These are phyloP conservation scores for Mycena belliarum DNA, from an alignment of 768 basidiomycete genomes.

Conservation along the genomic window DNA sequence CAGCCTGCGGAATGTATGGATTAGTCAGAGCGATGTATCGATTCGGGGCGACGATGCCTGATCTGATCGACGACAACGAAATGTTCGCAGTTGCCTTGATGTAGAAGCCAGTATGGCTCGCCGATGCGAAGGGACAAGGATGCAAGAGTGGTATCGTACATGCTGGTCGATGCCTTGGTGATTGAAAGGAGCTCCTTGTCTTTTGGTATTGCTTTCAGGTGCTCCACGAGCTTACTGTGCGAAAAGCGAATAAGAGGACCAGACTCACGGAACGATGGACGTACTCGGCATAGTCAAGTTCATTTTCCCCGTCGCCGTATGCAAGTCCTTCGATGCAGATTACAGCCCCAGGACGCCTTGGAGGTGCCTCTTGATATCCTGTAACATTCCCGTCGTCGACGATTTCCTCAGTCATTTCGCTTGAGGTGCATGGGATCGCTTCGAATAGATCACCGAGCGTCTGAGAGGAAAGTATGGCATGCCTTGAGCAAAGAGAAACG, in stretches of 20 bases:
- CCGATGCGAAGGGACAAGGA: slow-evolving; percentile 63
- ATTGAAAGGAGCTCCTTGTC: slow-evolving; percentile 34
- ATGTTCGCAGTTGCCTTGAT: slow-evolving; percentile 82
- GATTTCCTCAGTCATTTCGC: slow-evolving; percentile 48
- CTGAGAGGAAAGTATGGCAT: slow-evolving; percentile 69
- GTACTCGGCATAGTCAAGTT: slow-evolving; percentile 59
- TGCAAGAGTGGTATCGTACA: slow-evolving; percentile 50
- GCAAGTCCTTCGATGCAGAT: slow-evolving; percentile 62
- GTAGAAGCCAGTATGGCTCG: slow-evolving; percentile 81
- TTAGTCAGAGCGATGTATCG: neutral
- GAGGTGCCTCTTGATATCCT: slow-evolving; percentile 30
- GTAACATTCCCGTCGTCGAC: slow-evolving; percentile 32
- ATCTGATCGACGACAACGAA: slow-evolving; percentile 74
- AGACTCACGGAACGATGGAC: slow-evolving; percentile 8
- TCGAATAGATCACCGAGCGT: slow-evolving; percentile 64
- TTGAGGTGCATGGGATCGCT: slow-evolving; percentile 63
- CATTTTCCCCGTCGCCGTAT: slow-evolving; percentile 54
- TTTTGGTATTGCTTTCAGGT: slow-evolving; percentile 33
- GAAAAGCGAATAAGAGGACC: neutral
- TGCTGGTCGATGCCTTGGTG: slow-evolving; percentile 40
- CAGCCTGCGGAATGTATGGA: slow-evolving; percentile 42
- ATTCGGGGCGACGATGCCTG: slow-evolving; percentile 44
- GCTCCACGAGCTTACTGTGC: slow-evolving; percentile 48
- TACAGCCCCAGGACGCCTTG: slow-evolving; percentile 40
- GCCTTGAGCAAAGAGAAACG: slow-evolving; percentile 65